Evolutionary conservation across 1,284 basidiomycete species (phyloP).

Genomic region (Sporisorium reilianum): DNA sequence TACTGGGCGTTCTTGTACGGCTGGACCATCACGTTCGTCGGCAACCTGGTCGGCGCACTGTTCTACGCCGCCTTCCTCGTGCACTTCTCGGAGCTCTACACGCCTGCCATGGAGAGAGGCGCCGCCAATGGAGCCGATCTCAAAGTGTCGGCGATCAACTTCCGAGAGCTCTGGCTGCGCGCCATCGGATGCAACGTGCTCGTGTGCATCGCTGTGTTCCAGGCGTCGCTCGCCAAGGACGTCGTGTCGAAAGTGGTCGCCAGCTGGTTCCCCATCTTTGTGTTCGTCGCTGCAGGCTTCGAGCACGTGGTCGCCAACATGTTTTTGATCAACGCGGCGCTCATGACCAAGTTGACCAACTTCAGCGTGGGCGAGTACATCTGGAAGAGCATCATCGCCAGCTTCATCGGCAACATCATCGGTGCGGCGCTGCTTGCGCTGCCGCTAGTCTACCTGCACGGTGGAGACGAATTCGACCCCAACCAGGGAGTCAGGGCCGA

Average conservation of each 20-base stretch:
- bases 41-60: constrained; percentile 79
- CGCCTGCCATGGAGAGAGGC: constrained; percentile 34
- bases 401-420: constrained; percentile 78
- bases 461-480: constrained; percentile 55
- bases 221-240: constrained; percentile 79
- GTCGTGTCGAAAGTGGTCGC: constrained; percentile 80
- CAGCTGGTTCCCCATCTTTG: constrained; percentile 82
- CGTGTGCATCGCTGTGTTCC: constrained; percentile 83
- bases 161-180: constrained; percentile 76
- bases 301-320: constrained; percentile 75
- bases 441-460: constrained; percentile 57
- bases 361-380: constrained; percentile 74
- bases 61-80: constrained; percentile 78
- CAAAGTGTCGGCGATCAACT: constrained; percentile 50
- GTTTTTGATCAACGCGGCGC: constrained; percentile 78
- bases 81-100: constrained; percentile 54
- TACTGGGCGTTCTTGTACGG: constrained; percentile 60
- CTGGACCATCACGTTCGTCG: constrained; percentile 75
- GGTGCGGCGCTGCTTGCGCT: constrained; percentile 75
- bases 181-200: constrained; percentile 84
- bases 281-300: constrained; percentile 76
- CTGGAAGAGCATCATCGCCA: constrained; percentile 77
- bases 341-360: constrained; percentile 59
- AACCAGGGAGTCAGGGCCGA: constrained; percentile 13
- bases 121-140: constrained; percentile 38